Base-by-base conservation (phyloP, 2,329 filamentous ascomycete genomes). In the Ascomycota sp. region DNA sequence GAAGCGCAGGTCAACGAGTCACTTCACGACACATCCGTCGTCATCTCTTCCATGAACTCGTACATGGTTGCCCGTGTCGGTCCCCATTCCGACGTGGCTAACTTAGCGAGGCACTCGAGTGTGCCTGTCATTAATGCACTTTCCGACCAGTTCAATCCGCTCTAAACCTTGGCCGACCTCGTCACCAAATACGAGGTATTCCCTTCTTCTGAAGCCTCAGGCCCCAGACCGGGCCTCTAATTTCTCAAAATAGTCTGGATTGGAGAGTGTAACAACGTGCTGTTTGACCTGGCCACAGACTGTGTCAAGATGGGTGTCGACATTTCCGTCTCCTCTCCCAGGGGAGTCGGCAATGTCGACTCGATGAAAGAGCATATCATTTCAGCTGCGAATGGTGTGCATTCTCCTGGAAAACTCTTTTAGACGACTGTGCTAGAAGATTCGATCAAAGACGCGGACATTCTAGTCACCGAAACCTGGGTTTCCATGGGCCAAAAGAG, bases 381-480 rank as follows among this genome's bases (percentile, higher is more conserved):
- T 23, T 56, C 68, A 17, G 67, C 80, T 11, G 67, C 67, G 8
- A 44, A 61, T 11, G 63, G 65, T 5, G 58, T 75, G 5, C 42
- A 56, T 11, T 61, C 56, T 1, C 62, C 74, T 2, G 79, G 79
- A 11, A 72, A 65, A 40, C 61, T 94, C 22, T 57, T 56, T 5
- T 77, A 92, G 53, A 91, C 81, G 1, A 76, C 64, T 15, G 59
- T 77, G 1, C 89, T 86, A 0, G 80, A 89, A 48, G 80, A 92
- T 44, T 89, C 67, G 5, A 72, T 94, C 46, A 79, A 79, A 57
- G 60, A 75, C 38, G 86, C 89, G 3, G 77, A 98, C 48, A 67
- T 95, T 31, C 61, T 98, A 33, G 83, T 95, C 15, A 98, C 89
- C 1, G 89, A 98, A 46, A 98, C 89, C 1, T 98, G 89, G 89